Evolutionary conservation across 106 monocot species (phyloP).

Genomic region (Dendrobium catenatum): DNA sequence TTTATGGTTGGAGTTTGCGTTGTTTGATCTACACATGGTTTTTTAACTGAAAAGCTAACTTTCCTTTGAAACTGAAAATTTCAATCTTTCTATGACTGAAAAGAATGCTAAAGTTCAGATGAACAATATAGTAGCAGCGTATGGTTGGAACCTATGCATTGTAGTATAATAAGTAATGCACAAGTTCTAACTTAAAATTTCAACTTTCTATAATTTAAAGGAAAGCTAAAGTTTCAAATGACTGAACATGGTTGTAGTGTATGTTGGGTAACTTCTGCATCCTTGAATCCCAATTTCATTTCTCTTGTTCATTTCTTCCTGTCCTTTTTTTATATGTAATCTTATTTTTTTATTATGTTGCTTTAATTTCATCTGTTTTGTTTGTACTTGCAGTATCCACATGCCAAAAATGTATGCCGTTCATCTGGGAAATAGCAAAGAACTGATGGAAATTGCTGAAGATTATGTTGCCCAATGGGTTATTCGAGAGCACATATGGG

Average conservation of each 20-base stretch:
- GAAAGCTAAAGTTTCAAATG: background rate
- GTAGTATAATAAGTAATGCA: too few species aligned
- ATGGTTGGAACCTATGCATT: too few species aligned
- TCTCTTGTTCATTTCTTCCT: background rate
- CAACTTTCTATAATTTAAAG: too few species aligned
- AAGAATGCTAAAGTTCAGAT: too few species aligned
- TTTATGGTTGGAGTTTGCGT: background rate
- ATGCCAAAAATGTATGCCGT: slow-evolving; percentile 94
- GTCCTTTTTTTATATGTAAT: background rate
- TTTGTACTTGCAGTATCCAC: slow-evolving; percentile 46
- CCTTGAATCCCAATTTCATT: background rate
- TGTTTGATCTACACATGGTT: too few species aligned
- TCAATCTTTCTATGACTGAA: too few species aligned
- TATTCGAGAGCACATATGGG: slow-evolving; percentile 77
- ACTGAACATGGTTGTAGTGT: background rate
- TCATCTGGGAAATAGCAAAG: slow-evolving; percentile 95
- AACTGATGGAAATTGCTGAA: slow-evolving; percentile 90
- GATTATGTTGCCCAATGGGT: slow-evolving; percentile 69
- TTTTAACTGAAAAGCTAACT: too few species aligned
- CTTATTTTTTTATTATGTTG: background rate
- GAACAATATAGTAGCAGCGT: too few species aligned
- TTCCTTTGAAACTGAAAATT: too few species aligned
- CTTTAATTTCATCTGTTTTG: background rate
- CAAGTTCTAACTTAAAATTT: too few species aligned
- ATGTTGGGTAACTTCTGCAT: background rate